Evolutionary conservation across 139 green algal species (phyloP).

Genomic region (Astrephomene gubernaculifera): DNA sequence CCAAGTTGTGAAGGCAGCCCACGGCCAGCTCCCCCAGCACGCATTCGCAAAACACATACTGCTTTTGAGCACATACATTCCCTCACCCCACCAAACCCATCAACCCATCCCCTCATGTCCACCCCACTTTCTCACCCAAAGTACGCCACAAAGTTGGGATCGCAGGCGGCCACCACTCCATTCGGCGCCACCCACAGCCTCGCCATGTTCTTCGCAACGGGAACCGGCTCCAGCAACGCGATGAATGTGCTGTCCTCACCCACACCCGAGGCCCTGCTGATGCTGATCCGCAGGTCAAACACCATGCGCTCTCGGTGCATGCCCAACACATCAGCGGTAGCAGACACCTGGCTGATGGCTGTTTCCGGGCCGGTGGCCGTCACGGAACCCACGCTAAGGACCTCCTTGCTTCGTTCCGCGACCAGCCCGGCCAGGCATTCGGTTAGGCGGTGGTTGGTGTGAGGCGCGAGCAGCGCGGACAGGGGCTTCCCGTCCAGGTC

Average conservation of each 20-base stretch:
- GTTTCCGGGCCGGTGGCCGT: not conserved
- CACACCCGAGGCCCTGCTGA: constrained; percentile 25
- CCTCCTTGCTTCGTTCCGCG: constrained; percentile 3
- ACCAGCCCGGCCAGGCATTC: constrained; percentile 5
- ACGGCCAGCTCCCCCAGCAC: too few relatives aligned
- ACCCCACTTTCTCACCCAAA: constrained; percentile 4
- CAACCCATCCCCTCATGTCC: too few relatives aligned
- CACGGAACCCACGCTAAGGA: not conserved
- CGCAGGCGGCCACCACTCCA: not conserved
- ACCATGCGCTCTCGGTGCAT: constrained; percentile 39
- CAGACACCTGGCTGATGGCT: too few relatives aligned
- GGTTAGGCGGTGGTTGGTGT: not conserved
- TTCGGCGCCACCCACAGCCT: constrained; percentile 26
- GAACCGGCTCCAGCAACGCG: constrained; percentile 18
- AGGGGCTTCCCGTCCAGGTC: constrained; percentile 35
- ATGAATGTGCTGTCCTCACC: constrained; percentile 42
- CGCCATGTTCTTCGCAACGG: not conserved
- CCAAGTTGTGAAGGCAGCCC: too few relatives aligned
- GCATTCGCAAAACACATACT: too few relatives aligned
- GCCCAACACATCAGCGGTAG: not conserved
- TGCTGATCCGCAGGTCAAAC: not conserved
- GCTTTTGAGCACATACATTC: too few relatives aligned
- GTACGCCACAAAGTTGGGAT: constrained; percentile 23
- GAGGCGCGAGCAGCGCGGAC: constrained; percentile 8
- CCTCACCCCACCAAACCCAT: too few relatives aligned